Base-by-base conservation (phyloP, 257 asterid species). In the Sherardia arvensis region DNA sequence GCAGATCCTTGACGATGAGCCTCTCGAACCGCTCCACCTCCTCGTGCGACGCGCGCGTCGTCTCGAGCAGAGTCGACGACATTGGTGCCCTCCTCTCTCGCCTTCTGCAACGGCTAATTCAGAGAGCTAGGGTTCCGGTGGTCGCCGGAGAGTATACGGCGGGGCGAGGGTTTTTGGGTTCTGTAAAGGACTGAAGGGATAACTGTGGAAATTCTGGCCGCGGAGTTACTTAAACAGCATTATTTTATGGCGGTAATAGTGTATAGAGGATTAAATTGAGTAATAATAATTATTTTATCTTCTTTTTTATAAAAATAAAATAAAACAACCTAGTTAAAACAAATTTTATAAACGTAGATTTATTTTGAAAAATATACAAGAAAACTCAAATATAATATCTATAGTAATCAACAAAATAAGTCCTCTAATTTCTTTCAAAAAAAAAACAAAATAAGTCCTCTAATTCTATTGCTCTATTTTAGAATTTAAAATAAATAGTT, bases 1-100 rank as follows among this genome's bases (percentile, higher is more conserved):
- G 99, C 48, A 93, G 97, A 83, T 93, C 99, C 85, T 93, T 93
- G 33, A 85, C 99, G 71, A 93, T 67, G 65, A 81, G 70, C 64
- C 96, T 81, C 80, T 90, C 99, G 10, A 93, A 81, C 21, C 97
- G 87, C 79, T 93, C 99, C 56, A 83, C 95, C 73, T 93, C 96
- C 81, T 93, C 97, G 80, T 93, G 99, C 53, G 88, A 76, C 33
- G 81, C 88, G 43, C 97, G 93, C 32, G 96, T 84, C 80, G 75
- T 83, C 81, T 91, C 97, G 73, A 91, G 80, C 27, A 85, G 85
- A 47, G 95, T 91, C 43, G 96, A 85, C 77, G 97, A 87, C 97
- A 91, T 91, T 51, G 53, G 32, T 57, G 60, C 61, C n/a, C 60
- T 47, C 49, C 27, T 27, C 36, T 43, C 62, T 15, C 21, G 49